Evolutionary conservation across 1,284 basidiomycete genomes (phyloP), one percentile per base, ranked within the genome.

Genomic region (Xerocomus amazonicus): DNA sequence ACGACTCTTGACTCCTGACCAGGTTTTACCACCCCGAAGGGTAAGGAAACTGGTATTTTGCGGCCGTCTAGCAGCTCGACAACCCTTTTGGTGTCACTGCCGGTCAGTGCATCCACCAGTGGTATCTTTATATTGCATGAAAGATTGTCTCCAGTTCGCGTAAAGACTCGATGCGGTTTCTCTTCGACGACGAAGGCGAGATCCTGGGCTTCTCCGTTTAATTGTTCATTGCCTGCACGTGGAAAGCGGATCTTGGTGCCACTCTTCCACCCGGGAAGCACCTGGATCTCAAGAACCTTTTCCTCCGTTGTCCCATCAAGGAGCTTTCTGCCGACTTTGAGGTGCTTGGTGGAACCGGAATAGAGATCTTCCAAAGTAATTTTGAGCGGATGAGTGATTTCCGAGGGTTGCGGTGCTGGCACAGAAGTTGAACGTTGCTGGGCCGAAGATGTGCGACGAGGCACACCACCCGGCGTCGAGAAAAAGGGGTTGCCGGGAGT

Each of bases 161-260:
- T 76, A 66, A 92, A 95, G 4, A 76, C 70, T 0, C 79, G 70
- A 66, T 97, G 90, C 6, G 85, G 83, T 70, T 94, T 95, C 70
- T 97, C 92, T 68, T 95, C 92, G 9, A 96, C 84, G 37, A 95
- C 81, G 63, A 97, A 96, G 12, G 90, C 88, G 19, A 97, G 78
- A 70, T 90, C 92, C 67, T 92, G 90, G 16, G 86, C 70, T 53
- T 90, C 89, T 6, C 90, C 82, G 28, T 59, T 71, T n/a, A 78
- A 70, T 52, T 82, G 79, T 63, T 97, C 93, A 69, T 97, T 93
- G 3, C 94, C 93, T 6, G 90, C 85, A 17, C 81, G 79, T 0
- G 90, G 83, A 70, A 94, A 97, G 50, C 90, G 84, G 54, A 97
- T 81, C 73, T 95, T 97, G 17, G 94, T 97, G 2, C 94, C 94